Evolutionary conservation across 768 basidiomycete genomes (phyloP), one percentile per base, ranked within the genome.

Genomic region (Podaxis pistillaris): DNA sequence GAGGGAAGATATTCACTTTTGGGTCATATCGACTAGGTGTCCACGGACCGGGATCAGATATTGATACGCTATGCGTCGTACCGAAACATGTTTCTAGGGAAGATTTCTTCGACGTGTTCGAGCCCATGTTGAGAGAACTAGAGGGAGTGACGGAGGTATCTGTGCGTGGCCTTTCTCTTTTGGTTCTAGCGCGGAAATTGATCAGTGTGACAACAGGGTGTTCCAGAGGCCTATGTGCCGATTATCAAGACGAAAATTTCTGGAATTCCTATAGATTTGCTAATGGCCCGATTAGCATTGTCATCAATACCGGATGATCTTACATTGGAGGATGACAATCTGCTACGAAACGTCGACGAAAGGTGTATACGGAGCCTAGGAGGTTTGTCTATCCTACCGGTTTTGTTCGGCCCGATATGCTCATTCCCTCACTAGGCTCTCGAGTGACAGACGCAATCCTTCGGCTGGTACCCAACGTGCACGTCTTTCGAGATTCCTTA

Each of bases 1-100:
- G 97, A 56, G 97, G 96, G 66, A 96, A 98, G 81, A 98, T 99
- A 73, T 99, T 94, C 75, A 98, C 97, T 6, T 99, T 96, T 74
- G 97, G 97, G 46, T 98, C 96, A 56, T 98, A 98, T 81, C 90
- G 97, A 69, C 79, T 99, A 54, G 97, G 97, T 63, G 97, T 98
- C 22, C 97, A 98, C 75, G 94, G 93, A 12, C 97, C 96, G 38
- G 91, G 93, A 2, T 83, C 90, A 54, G 96, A 99, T 84, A 98
- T 99, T 73, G 97, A 99, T 79, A 97, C 96, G n/a, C 78, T 99
- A 22, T 92, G 94, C 71, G 96, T 98, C 38, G 97, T 96, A 40
- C 97, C 97, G 6, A 94, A 96, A 74, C 95, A 98, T 75, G 91
- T 98, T 60, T 91, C 89, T 60, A 84, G 94, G 65, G 95, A 97